A percentile compares a stretch with the other conserved stretches of the same genome.
Conservation (phyloP, 192 early-diverging fungal genomes). For the Mortierella antarctica region DNA sequence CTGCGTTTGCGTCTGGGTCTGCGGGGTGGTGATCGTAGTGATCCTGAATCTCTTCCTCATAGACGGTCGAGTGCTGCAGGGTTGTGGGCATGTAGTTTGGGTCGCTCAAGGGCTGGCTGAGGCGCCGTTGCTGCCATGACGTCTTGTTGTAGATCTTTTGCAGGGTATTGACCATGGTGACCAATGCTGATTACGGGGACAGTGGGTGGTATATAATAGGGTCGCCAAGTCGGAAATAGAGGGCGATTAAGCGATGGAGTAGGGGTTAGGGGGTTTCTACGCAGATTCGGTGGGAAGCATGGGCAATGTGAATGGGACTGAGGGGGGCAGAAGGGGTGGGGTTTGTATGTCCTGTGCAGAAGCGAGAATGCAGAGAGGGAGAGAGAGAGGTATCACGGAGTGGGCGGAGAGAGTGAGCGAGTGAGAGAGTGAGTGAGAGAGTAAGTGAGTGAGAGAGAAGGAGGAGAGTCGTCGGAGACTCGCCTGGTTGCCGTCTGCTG, state of each 20-base stretch:
- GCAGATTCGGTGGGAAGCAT: background rate
- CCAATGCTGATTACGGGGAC: background rate
- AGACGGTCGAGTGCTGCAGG: constrained; percentile 15
- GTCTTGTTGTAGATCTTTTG: constrained; percentile 40
- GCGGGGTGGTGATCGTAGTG: background rate
- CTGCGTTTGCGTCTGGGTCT: background rate
- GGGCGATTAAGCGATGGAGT: background rate
- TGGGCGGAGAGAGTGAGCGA: background rate
- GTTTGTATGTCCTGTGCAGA: background rate
- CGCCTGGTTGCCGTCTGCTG: background rate
- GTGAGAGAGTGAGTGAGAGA: background rate
- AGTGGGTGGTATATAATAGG: background rate
- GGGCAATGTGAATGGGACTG: background rate
- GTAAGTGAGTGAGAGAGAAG: background rate
- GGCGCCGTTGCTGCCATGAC: constrained; percentile 40
- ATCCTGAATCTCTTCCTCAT: constrained; percentile 1
- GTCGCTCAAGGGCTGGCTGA: constrained; percentile 37
- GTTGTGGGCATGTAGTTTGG: constrained; percentile 33
- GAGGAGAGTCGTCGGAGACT: background rate
- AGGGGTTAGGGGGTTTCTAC: background rate
- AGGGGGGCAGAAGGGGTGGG: background rate
- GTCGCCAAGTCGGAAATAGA: background rate
- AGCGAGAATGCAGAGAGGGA: background rate
- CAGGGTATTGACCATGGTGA: constrained; percentile 33
- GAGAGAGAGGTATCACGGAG: constrained; percentile 1